Conservation (phyloP, 2,329 filamentous ascomycete species). For the Neobulgaria alba region DNA sequence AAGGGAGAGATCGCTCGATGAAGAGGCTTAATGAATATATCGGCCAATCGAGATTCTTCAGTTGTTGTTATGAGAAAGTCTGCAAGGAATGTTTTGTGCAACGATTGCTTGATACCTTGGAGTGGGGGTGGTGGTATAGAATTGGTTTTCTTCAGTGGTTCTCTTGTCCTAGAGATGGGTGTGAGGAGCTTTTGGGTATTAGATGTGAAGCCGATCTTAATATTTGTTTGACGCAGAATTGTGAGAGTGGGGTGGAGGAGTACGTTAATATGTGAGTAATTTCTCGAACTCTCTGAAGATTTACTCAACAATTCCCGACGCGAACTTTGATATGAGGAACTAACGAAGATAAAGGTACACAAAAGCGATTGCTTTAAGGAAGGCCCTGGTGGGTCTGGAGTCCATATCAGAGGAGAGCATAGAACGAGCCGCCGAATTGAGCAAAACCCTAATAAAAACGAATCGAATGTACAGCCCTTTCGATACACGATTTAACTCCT, state of each 20-base stretch:
- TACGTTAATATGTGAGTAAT: constrained; percentile 5
- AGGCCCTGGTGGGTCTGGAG: constrained; percentile 4
- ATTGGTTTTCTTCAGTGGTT: constrained; percentile 7
- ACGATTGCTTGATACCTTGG: constrained; percentile 4
- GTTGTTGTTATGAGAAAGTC: constrained; percentile 8
- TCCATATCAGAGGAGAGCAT: constrained; percentile 1
- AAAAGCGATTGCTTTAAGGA: constrained; percentile 6
- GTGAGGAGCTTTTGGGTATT: constrained; percentile 5
- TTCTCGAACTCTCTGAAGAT: background rate
- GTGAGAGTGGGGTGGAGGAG: constrained; percentile 1
- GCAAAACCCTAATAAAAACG: constrained; percentile 1
- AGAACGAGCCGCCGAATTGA: constrained; percentile 4
- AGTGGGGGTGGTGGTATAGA: constrained; percentile 5
- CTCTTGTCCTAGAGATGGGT: constrained; percentile 5
- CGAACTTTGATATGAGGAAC: background rate
- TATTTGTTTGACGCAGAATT: constrained; percentile 7
- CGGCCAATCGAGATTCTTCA: constrained; percentile 4
- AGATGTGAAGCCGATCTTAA: constrained; percentile 9
- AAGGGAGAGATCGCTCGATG: background rate
- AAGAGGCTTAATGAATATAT: constrained; percentile 9
- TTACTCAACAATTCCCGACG: no score
- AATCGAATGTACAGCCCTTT: constrained; percentile 9
- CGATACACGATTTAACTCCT: constrained; percentile 8
- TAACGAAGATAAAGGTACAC: constrained; percentile 3
- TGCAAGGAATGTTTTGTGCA: constrained; percentile 8